Base-by-base conservation (phyloP, 768 basidiomycete genomes). In the Amanita thiersii region DNA sequence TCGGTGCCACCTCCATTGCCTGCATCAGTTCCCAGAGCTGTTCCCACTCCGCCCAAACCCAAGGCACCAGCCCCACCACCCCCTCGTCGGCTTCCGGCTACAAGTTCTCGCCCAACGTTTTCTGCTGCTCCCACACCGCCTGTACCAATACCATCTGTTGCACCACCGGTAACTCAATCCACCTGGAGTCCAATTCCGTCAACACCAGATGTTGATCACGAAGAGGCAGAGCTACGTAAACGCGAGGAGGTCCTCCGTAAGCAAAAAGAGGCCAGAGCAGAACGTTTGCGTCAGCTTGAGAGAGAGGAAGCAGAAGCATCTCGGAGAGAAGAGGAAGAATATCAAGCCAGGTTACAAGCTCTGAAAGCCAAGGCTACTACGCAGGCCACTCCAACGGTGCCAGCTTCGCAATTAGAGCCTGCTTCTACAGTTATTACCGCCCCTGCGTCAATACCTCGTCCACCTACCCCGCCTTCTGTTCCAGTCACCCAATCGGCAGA, bases 161-260 rank as follows among this genome's bases (percentile, higher is more conserved):
- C 48, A 12, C 39, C 43, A 10, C 44, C 56, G 6, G 52, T 62
- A n/a, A 45, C 52, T 21, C 47, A 54, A 39, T 54, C 60, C 1
- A 34, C 51, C 7, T 32, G 47, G 2, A 57, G 56, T 23, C 41
- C 55, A 4, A 28, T 21, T 20, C 60, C 66, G 5, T 55, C 56
- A 3, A 65, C 44, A 15, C 73, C 72, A 2, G 63, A 70, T 44
- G 69, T 81, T 32, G 90, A 94, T 49, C 78, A 78, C 0, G 89
- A 91, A 56, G 93, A 96, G 47, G 77, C 72, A 32, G 69, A 64
- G 11, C 56, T 96, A 7, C 72, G 71, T 40, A 75, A 69, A 9
- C 74, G 83, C 9, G 85, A 91, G 56, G 84, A 74, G 45, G 74
- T 72, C 2, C 53, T 91, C n/a, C 69, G 69, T 37, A 84, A 81